Evolutionary conservation across 139 green algal genomes (phyloP), one percentile per base, ranked within the genome.

Genomic region (Monoraphidium neglectum): DNA sequence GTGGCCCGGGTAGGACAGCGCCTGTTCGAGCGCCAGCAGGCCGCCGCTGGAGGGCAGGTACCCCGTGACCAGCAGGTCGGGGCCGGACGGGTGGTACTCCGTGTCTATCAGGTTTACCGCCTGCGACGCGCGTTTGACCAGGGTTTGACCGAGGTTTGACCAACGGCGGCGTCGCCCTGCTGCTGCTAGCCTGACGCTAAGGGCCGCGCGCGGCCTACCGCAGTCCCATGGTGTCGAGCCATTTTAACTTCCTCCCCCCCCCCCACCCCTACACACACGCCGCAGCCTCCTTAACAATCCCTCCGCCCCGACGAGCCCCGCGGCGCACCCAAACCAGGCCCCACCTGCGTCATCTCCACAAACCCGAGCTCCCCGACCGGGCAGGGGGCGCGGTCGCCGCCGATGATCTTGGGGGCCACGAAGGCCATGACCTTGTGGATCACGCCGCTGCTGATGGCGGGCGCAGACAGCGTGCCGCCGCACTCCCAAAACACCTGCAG

Each of bases 341-440:
- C 43, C 43, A 46, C 33, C 74, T 97, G 83, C 1, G 94, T 98
- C 96, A 99, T 99, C 82, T 98, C 90, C 38, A 98, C 92, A 78
- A 97, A 96, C 2, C 96, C 96, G 5, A 99, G 88, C 70, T 99
- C 97, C 1, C 96, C 96, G 23, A 98, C 90, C 15, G 96, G 96
- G 1, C 92, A 97, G 68, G 95, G 95, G 15, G 96, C 95, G 8
- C 82, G 80, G 37, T 76, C 78, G 28, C 92, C 93, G 23, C 80
- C 90, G 40, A 95, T 89, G 70, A 98, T 89, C 80, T 98, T 98
- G 37, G 95, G 95, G n/a, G 95, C 94, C 6, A 98, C 82, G 77
- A 98, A 98, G 2, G 94, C 93, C 87, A 97, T 86, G 10, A 97
- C 83, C 81, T 97, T 98, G 89, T 99, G 93, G n/a, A 99, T 92